Evolutionary conservation across 2,329 filamentous ascomycete genomes (phyloP).

Genomic region (Cryphonectria carpinicola): DNA sequence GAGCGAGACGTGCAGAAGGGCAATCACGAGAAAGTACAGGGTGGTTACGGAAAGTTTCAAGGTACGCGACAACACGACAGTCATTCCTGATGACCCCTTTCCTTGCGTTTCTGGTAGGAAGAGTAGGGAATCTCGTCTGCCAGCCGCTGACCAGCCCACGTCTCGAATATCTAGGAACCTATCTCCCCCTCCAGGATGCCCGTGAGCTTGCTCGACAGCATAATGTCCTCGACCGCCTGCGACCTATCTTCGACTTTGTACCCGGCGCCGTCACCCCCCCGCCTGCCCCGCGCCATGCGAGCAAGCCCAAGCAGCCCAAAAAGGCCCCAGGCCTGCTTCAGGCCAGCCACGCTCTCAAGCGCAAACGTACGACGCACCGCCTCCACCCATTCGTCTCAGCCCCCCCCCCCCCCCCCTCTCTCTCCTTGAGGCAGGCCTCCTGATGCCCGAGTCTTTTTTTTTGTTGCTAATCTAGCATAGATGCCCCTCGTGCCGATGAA

Average conservation of each 20-base stretch:
- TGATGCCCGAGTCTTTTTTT: constrained; percentile 15
- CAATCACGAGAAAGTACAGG: constrained; percentile 95
- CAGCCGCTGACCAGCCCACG: constrained; percentile 18
- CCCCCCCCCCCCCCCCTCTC: too few relatives aligned
- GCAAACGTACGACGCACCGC: constrained; percentile 22
- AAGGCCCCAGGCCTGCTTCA: constrained; percentile 52
- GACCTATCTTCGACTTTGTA: constrained; percentile 86
- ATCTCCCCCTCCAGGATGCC: constrained; percentile 87
- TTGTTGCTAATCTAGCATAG: constrained; percentile 34
- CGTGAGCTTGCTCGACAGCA: constrained; percentile 84
- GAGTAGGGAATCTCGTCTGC: background rate
- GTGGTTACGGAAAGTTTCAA: constrained; percentile 98
- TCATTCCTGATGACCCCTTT: background rate
- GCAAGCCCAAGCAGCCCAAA: constrained; percentile 79
- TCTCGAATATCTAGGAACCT: constrained; percentile 70
- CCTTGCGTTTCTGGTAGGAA: too few relatives aligned
- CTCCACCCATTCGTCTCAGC: constrained; percentile 3
- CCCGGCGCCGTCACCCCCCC: constrained; percentile 87
- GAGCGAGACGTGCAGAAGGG: constrained; percentile 98
- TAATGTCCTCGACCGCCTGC: constrained; percentile 80
- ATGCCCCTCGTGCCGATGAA: constrained; percentile 57
- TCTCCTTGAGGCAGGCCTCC: background rate
- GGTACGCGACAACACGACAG: constrained; percentile 50
- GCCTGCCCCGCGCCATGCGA: constrained; percentile 89
- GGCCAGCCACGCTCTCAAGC: constrained; percentile 20